Conservation (phyloP, 768 basidiomycete genomes). For the Hygrocybe coccinea region DNA sequence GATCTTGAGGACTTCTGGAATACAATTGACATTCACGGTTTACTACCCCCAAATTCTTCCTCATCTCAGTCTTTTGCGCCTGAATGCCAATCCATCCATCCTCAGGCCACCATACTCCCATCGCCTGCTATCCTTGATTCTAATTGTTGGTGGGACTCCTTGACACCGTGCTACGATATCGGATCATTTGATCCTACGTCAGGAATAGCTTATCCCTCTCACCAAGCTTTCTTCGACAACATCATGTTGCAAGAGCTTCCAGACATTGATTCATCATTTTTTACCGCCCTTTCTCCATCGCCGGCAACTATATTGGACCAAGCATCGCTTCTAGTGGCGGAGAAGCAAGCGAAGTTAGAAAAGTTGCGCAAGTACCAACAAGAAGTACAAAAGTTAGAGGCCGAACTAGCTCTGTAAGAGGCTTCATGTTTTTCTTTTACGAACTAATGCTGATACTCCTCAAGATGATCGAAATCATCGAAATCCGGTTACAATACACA, state of each 20-base stretch:
- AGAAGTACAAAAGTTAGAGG: slow-evolving; percentile 29
- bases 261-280: neutral
- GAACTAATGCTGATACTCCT: neutral
- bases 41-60: neutral
- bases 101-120: neutral
- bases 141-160: neutral
- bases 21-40: neutral
- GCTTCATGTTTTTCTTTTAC: neutral
- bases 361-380: slow-evolving; percentile 32
- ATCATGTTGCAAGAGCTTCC: slow-evolving; percentile 3
- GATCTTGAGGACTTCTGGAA: neutral
- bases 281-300: neutral
- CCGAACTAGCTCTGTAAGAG: slow-evolving; percentile 24
- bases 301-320: neutral
- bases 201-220: neutral
- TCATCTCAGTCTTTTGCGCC: neutral
- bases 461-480: too few relatives aligned
- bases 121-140: neutral
- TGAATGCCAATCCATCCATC: neutral
- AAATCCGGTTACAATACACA: neutral
- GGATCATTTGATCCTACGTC: neutral
- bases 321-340: neutral
- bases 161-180: neutral
- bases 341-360: slow-evolving; percentile 28
- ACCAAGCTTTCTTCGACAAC: neutral